These are phyloP conservation scores for Corylus avellana DNA, from an alignment of 306 rosid species.

Conservation along the genomic window DNA sequence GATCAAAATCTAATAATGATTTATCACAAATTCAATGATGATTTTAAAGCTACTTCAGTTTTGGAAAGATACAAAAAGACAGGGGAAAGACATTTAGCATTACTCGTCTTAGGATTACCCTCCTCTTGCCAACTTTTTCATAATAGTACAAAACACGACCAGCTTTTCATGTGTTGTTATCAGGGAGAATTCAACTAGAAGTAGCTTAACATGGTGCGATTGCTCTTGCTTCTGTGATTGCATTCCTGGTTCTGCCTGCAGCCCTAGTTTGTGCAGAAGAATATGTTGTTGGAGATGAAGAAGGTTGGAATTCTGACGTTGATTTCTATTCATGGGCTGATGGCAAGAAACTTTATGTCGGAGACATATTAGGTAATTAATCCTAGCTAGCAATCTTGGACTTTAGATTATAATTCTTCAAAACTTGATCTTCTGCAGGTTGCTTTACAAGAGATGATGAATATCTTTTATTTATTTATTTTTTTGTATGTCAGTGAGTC, in stretches of 20 bases:
- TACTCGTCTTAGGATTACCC: neutral
- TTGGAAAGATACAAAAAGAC: no score
- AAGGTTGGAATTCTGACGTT: neutral
- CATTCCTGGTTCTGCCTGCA: neutral
- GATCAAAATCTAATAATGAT: no score
- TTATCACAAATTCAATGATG: no score
- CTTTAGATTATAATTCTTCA: no score
- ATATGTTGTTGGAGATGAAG: slow-evolving; percentile 6
- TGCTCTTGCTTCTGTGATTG: neutral
- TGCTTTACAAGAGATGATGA: no score
- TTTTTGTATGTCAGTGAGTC: no score
- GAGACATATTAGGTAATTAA: slow-evolving; percentile 13
- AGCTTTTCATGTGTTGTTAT: neutral
- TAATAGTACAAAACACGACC: neutral
- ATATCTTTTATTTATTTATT: no score
- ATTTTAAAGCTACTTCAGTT: no score
- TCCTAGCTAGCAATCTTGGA: no score
- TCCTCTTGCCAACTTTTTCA: neutral
- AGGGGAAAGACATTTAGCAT: no score
- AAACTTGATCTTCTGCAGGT: neutral
- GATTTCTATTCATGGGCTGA: slow-evolving; percentile 13
- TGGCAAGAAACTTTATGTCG: slow-evolving; percentile 5
- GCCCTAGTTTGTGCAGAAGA: neutral
- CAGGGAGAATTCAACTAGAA: neutral
- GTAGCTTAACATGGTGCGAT: neutral